These are phyloP conservation scores for Picea abies DNA, from an alignment of 83 land plant genomes.

Conservation along the genomic window DNA sequence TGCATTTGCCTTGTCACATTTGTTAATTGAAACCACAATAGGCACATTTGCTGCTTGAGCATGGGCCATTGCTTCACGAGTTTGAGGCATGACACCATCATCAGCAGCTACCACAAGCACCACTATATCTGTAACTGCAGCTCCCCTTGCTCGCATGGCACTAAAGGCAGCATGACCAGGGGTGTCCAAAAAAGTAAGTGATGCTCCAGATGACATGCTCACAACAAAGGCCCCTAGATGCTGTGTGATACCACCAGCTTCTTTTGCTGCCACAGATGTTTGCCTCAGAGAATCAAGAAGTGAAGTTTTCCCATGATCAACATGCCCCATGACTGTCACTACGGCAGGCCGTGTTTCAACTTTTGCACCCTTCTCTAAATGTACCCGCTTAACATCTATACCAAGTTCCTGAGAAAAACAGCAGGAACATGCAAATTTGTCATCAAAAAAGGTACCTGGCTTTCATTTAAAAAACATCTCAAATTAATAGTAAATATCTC, in stretches of 20 bases:
- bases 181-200: constrained; percentile 98
- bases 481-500: neutral
- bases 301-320: constrained; percentile 92
- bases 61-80: constrained; percentile 98
- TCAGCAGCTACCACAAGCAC: constrained; percentile 99
- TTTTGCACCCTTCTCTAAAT: constrained; percentile 50
- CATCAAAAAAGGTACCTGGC: neutral
- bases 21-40: constrained; percentile 92
- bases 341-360: constrained; percentile 87
- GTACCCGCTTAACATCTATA: constrained; percentile 66
- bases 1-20: constrained; percentile 99
- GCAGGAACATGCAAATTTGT: neutral
- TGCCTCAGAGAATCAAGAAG: constrained; percentile 87
- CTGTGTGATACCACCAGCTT: constrained; percentile 99
- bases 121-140: constrained; percentile 95
- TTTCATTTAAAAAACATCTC: constrained; percentile 3
- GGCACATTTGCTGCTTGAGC: constrained; percentile 99
- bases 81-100: constrained; percentile 99
- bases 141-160: constrained; percentile 99
- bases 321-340: constrained; percentile 99
- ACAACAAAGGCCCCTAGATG: constrained; percentile 98
- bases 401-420: constrained; percentile 66
- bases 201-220: constrained; percentile 61
- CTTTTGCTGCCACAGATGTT: constrained; percentile 94
- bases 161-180: constrained; percentile 99